Evolutionary conservation across 306 rosid species (phyloP), one percentile per base, ranked within the genome.

Genomic region (Fagus crenata): DNA sequence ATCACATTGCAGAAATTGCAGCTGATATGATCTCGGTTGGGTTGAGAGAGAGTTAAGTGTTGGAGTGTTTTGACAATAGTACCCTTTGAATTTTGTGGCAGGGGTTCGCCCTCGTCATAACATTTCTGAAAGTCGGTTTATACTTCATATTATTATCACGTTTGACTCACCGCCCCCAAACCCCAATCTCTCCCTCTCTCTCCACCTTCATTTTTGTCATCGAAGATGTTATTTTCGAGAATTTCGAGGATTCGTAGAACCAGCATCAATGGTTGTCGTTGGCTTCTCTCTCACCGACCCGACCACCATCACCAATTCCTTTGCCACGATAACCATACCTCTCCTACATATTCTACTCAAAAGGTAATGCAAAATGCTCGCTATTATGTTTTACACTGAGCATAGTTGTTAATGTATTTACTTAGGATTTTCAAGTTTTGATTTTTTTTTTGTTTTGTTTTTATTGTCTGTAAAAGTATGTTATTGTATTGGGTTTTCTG

Each of bases 221-320:
- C 49, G 15, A 49, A 61, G 80, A 93, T 90, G 97, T 46, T 87
- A 1, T 81, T 90, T 78, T 85, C 86, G 75, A 90, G 88, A 85
- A 73, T 84, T 69, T 84, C 87, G 12, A 77, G 82, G 85, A 83
- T 91, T 76, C 86, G 70, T 54, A 87, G 88, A 81, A 67, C 71
- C 58, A 49, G 83, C 82, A 72, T 81, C 80, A 80, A 78, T 36
- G 85, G 83, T 49, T 81, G 81, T 69, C 89, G 93, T 4, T 55
- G 89, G 83, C 69, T 86, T 58, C 71, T 79, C 4, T 80, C 90
- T 71, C 43, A 65, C 51, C 80, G 75, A 68, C 49, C 65, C 6
- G 78, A 87, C 75, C 71, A 72, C 67, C 74, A 85, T 39, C 84
- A 71, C 51, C 89, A 71, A 0, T 72, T 87, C 43, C 22, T 84